These are phyloP conservation scores for Rhizodiscina lignyota DNA, from an alignment of 495 filamentous ascomycete genomes.

Conservation along the genomic window DNA sequence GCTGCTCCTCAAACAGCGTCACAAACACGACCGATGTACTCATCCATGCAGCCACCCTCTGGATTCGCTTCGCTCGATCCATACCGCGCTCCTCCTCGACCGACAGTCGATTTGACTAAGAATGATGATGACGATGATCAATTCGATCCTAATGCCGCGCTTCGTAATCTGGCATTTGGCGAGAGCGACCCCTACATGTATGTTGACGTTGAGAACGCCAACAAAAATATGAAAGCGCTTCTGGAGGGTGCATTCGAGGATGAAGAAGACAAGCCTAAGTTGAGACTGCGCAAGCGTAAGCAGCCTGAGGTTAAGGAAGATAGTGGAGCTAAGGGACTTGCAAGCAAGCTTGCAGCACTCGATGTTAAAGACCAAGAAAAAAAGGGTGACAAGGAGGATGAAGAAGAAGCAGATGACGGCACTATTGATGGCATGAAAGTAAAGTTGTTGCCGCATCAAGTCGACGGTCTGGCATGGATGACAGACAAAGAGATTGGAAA, in stretches of 20 bases:
- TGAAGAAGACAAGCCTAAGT: constrained; percentile 45
- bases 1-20: neutral
- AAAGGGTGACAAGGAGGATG: constrained; percentile 32
- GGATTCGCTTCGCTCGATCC: neutral
- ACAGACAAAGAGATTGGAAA: constrained; percentile 68
- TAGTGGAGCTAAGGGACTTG: constrained; percentile 33
- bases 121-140: constrained; percentile 2
- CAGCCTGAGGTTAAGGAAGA: constrained; percentile 1
- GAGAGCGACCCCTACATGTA: constrained; percentile 44
- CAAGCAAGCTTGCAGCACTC: constrained; percentile 42
- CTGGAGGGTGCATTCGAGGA: constrained; percentile 80
- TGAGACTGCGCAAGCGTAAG: constrained; percentile 18
- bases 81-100: neutral
- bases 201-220: constrained; percentile 60
- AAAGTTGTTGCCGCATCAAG: constrained; percentile 77
- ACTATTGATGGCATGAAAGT: constrained; percentile 73
- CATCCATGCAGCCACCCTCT: neutral
- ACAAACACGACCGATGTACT: neutral
- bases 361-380: constrained; percentile 29
- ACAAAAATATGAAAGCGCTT: constrained; percentile 72
- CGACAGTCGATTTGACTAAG: constrained; percentile 11
- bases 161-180: constrained; percentile 20
- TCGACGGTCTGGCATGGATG: constrained; percentile 90
- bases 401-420: constrained; percentile 55
- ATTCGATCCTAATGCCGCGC: constrained; percentile 23